These are phyloP conservation scores for Eremomyces bilateralis DNA, from an alignment of 495 filamentous ascomycete genomes.

Conservation along the genomic window DNA sequence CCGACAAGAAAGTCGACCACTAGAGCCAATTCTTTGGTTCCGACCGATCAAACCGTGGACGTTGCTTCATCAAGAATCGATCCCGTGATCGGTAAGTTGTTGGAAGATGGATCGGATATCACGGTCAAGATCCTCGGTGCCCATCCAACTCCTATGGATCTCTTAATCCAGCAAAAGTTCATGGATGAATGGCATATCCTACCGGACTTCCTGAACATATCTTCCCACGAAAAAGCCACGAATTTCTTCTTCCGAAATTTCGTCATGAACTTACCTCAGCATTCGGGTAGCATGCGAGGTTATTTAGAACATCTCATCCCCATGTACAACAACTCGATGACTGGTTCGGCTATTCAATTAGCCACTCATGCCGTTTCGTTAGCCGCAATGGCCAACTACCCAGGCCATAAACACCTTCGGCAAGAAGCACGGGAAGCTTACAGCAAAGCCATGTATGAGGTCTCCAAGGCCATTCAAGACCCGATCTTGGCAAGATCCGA, in stretches of 20 bases:
- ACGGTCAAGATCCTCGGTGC: no score
- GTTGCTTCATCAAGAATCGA: no score
- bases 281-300: conserved; percentile 12
- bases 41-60: no score
- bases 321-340: conserved; percentile 9
- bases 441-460: conserved; percentile 11
- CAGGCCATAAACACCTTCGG: conserved; percentile 9
- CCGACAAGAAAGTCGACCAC: no score
- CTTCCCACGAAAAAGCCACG: conserved; percentile 12
- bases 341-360: conserved; percentile 13
- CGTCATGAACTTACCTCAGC: conserved; percentile 12
- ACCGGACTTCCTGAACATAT: no score
- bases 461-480: conserved; percentile 12
- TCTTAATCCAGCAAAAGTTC: no score
- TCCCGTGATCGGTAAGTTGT: no score
- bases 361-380: conserved; percentile 16
- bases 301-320: conserved; percentile 13
- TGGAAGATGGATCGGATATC: no score
- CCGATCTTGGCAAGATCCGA: conserved; percentile 11
- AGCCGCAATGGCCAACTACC: conserved; percentile 12
- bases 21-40: no score
- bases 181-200: no score
- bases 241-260: conserved; percentile 18
- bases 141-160: no score
- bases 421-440: conserved; percentile 10